Evolutionary conservation across 2,329 filamentous ascomycete genomes (phyloP), one percentile per base, ranked within the genome.

Genomic region (Cercospora nicotianae): DNA sequence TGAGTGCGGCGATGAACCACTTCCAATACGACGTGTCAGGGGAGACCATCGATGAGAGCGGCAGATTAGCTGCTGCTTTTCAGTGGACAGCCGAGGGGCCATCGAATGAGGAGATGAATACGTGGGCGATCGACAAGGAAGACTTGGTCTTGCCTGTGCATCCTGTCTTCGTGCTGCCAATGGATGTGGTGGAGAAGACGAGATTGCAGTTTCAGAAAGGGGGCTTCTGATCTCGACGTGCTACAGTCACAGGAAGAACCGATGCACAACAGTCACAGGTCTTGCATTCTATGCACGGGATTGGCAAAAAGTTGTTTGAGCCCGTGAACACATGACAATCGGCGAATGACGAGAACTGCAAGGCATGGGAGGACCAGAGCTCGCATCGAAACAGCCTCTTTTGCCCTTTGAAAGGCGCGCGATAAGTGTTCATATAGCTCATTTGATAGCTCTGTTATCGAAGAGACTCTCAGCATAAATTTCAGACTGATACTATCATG

Each of bases 121-220:
- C 73, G 4, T 75, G 77, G 65, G 84, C 91, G 60, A 92, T 91
- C 80, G 89, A 92, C 68, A 86, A 90, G 74, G 81, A 84, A 67
- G 92, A 96, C 81, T 83, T 87, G 48, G 84, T 97, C 62, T 83
- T 82, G 62, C 83, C 90, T 16, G 85, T 92, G 45, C 93, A 97
- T 80, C 94, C 94, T 2, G 86, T 97, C 28, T 97, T 92, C 80
- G 90, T 92, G 70, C 90, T 97, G 72, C 91, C 93, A 4, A 88
- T 91, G 79, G 84, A 87, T 69, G 85, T 85, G 63, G 91, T 90
- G 64, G 86, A 90, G 73, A 83, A 39, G 53, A 68, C 71, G 9
- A 71, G 66, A 58, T 20, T 42, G 65, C 66, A 73, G 39, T 77
- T 77, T 55, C 67, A 67, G 61, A 63, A 69, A 7, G 69, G 67